Percentiles rank a stretch among this genome's conserved stretches.
phyloP scores from a whole-genome alignment of 768 basidiomycete genomes.

The Russula olivacea region DNA sequence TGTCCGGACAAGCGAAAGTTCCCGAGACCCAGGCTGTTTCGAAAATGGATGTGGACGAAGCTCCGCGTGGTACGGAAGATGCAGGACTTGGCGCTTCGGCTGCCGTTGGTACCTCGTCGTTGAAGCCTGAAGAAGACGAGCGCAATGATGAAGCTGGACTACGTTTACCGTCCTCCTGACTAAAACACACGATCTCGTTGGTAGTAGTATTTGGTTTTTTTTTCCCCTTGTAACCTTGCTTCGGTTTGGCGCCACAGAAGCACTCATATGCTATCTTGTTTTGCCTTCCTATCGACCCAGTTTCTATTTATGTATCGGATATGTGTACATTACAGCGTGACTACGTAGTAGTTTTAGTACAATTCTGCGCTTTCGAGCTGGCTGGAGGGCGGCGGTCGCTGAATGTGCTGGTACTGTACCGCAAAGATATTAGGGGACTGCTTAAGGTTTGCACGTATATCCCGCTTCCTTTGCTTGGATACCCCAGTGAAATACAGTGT shows the following conservation, averaged over 20 bases:
- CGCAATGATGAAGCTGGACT: constrained; percentile 16
- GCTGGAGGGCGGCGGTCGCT: background rate
- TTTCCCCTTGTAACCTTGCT: background rate
- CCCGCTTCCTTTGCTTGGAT: too few species aligned
- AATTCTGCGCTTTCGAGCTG: background rate
- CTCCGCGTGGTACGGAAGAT: background rate
- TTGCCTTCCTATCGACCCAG: background rate
- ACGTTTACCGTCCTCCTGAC: constrained; percentile 12
- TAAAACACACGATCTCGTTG: background rate
- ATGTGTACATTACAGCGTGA: constrained; percentile 12
- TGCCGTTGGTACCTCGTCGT: background rate
- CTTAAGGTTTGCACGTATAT: background rate
- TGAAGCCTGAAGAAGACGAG: constrained; percentile 16
- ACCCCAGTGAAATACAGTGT: too few species aligned
- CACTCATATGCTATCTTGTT: background rate
- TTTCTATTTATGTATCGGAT: constrained; percentile 19
- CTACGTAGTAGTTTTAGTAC: background rate
- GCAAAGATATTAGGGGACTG: too few species aligned
- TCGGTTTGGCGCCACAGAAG: constrained; percentile 1
- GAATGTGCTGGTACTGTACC: too few species aligned
- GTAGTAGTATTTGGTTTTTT: background rate
- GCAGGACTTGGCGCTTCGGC: background rate
- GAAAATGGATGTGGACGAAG: constrained; percentile 6
- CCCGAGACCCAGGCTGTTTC: background rate
- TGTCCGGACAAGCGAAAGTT: background rate